Evolutionary conservation across 2,329 filamentous ascomycete species (phyloP), one percentile per base, ranked within the genome.

Genomic region (Verticillium klebahnii): DNA sequence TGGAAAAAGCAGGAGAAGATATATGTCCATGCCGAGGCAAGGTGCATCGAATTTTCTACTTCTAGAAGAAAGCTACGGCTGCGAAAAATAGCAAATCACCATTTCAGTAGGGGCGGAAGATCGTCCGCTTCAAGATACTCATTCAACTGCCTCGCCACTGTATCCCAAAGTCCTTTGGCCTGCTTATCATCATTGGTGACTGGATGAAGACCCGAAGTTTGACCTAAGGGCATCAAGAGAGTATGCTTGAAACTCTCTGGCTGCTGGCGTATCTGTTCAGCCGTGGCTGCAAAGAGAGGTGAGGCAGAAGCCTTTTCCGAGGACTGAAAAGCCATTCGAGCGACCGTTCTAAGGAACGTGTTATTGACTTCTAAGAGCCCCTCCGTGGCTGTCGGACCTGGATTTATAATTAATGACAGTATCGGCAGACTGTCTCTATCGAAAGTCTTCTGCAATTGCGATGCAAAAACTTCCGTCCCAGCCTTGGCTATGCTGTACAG

Each of bases 401-500:
- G 68, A 40, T 69, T 60, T 0, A 69, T 34, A 5, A 63, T 50
- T n/a, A 67, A 15, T 0, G 65, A 66, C 1, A 65, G 2, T 40
- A 69, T 65, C 2, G 63, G 55, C 0, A 65, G 17, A 0, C 55
- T 57, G n/a, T 60, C 32, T 12, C 55, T 50, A 17, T 68, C 66
- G 3, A 69, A 52, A 6, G 37, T 25, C 2, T 39, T 39, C 37
- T 69, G 67, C 5, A 69, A 60, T 19, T 67, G 59, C 15, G 63
- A 60, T 2, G 68, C 64, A 9, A 67, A 66, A 3, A 67, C 19
- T 25, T 59, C n/a, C n/a, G 64, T 64, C 7, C 66, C 67, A 2
- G 65, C 61, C 56, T 69, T 70, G 57, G 67, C 62, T 4, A 69
- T 56, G 64, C 56, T 65, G 58, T 69, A 72, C 23, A 64, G 65